A percentile compares a stretch with the other conserved stretches of the same genome.
Evolutionary conservation across 768 basidiomycete genomes (phyloP).

Genomic region (Macrolepiota fuliginosa): DNA sequence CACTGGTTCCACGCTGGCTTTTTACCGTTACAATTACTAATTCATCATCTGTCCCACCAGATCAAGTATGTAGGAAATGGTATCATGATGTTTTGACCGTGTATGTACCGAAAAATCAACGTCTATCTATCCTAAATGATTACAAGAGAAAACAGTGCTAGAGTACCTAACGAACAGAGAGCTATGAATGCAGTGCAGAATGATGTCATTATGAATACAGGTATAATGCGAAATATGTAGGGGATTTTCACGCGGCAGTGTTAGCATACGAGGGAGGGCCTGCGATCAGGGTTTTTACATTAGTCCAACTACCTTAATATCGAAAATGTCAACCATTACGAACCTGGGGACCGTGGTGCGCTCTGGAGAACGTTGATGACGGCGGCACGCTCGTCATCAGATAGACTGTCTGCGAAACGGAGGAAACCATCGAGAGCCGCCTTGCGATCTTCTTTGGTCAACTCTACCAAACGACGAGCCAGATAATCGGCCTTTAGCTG

Average conservation of each 20-base stretch:
- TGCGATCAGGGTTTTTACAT: slow-evolving; percentile 10
- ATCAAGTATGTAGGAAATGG: neutral
- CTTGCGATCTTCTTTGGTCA: slow-evolving; percentile 75
- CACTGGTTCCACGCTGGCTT: no score
- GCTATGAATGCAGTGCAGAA: slow-evolving; percentile 7
- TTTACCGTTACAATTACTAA: no score
- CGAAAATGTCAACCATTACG: slow-evolving; percentile 19
- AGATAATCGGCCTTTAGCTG: slow-evolving; percentile 73
- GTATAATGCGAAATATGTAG: neutral
- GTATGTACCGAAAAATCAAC: neutral
- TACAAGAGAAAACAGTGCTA: neutral
- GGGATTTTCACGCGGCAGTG: slow-evolving; percentile 17
- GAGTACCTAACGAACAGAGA: neutral
- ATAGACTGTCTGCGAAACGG: slow-evolving; percentile 69
- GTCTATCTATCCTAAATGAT: neutral
- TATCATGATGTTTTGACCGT: neutral
- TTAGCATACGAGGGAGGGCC: slow-evolving; percentile 39
- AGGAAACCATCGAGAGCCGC: slow-evolving; percentile 72
- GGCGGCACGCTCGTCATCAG: slow-evolving; percentile 66
- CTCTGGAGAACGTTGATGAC: slow-evolving; percentile 63
- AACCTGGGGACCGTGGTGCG: slow-evolving; percentile 56
- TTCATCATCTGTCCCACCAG: neutral
- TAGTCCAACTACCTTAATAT: neutral
- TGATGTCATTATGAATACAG: slow-evolving; percentile 11
- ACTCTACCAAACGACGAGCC: slow-evolving; percentile 59